phyloP scores from a whole-genome alignment of 2,329 filamentous ascomycete genomes.

The Claviceps capensis region DNA sequence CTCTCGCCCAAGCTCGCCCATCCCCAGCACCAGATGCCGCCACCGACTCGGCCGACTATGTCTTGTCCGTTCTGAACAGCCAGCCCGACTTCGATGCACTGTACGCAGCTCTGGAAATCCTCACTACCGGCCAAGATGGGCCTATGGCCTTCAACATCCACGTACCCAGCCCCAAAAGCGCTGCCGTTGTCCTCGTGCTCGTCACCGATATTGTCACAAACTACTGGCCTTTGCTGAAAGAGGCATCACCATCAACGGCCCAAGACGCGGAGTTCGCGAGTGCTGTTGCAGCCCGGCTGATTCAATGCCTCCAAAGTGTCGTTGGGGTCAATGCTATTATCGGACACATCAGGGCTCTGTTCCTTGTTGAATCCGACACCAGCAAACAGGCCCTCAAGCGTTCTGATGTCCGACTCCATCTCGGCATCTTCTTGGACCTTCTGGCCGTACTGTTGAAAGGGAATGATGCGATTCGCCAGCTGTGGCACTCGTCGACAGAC shows the following conservation, averaged over 20 bases:
- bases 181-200: slow-evolving; percentile 63
- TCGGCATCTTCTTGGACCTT: slow-evolving; percentile 30
- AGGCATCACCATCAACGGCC: slow-evolving; percentile 19
- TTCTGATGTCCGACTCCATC: slow-evolving; percentile 28
- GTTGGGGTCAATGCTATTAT: slow-evolving; percentile 67
- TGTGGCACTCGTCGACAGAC: slow-evolving; percentile 25
- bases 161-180: slow-evolving; percentile 48
- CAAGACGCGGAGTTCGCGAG: slow-evolving; percentile 3
- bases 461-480: slow-evolving; percentile 19
- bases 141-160: slow-evolving; percentile 14
- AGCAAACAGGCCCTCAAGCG: slow-evolving; percentile 23
- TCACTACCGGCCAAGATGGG: slow-evolving; percentile 19
- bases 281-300: slow-evolving; percentile 26
- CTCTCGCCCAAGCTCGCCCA: slow-evolving; percentile 24
- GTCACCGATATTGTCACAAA: slow-evolving; percentile 64
- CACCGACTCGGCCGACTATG: slow-evolving; percentile 30
- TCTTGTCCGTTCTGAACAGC: slow-evolving; percentile 43
- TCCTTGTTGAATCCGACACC: slow-evolving; percentile 38
- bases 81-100: slow-evolving; percentile 50
- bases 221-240: slow-evolving; percentile 58
- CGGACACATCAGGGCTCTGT: slow-evolving; percentile 46
- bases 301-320: slow-evolving; percentile 56
- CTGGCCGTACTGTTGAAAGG: slow-evolving; percentile 27
- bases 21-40: slow-evolving; percentile 3
- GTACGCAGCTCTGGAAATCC: slow-evolving; percentile 35